Percentiles rank a stretch among this genome's conserved stretches.
Evolutionary conservation across 2,329 filamentous ascomycete genomes (phyloP).

Genomic region (Fusarium verrucosum): DNA sequence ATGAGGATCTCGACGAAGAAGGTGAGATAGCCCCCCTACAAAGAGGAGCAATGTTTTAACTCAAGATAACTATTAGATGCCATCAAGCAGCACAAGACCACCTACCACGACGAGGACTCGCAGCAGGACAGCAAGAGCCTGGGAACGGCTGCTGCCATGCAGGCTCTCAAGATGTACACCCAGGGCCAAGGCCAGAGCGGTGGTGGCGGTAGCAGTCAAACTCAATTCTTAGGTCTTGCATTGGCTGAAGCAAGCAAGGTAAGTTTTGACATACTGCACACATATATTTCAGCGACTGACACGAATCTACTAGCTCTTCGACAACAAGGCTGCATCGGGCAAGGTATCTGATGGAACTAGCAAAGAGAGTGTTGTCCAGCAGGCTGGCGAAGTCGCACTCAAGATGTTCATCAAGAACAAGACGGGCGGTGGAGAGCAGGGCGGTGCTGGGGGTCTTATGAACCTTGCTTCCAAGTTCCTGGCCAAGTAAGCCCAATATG

Average conservation of each 20-base stretch:
- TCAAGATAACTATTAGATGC: slow-evolving; percentile 59
- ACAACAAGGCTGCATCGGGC: slow-evolving; percentile 64
- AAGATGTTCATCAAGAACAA: slow-evolving; percentile 91
- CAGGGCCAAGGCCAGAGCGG: slow-evolving; percentile 58
- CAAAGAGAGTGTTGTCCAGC: slow-evolving; percentile 82
- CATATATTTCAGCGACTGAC: slow-evolving; percentile 3
- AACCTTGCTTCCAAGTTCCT: slow-evolving; percentile 61
- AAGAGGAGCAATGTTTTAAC: neutral
- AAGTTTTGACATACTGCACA: slow-evolving; percentile 19
- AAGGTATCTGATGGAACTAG: slow-evolving; percentile 66
- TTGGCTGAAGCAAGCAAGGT: slow-evolving; percentile 89
- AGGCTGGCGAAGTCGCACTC: slow-evolving; percentile 85
- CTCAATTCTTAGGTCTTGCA: slow-evolving; percentile 82
- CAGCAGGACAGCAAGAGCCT: slow-evolving; percentile 61
- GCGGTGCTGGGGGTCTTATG: slow-evolving; percentile 53
- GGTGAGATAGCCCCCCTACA: slow-evolving; percentile 46
- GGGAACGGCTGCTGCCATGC: slow-evolving; percentile 80
- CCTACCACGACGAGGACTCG: slow-evolving; percentile 67
- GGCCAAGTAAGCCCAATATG: slow-evolving; percentile 2
- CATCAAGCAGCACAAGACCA: slow-evolving; percentile 77
- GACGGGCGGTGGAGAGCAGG: slow-evolving; percentile 52
- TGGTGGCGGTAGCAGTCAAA: slow-evolving; percentile 67
- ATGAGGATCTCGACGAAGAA: slow-evolving; percentile 61
- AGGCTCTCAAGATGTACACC: slow-evolving; percentile 82
- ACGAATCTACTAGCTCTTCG: slow-evolving; percentile 63